phyloP scores from a whole-genome alignment of 768 basidiomycete genomes.

The Xerocomellus amylosporus region DNA sequence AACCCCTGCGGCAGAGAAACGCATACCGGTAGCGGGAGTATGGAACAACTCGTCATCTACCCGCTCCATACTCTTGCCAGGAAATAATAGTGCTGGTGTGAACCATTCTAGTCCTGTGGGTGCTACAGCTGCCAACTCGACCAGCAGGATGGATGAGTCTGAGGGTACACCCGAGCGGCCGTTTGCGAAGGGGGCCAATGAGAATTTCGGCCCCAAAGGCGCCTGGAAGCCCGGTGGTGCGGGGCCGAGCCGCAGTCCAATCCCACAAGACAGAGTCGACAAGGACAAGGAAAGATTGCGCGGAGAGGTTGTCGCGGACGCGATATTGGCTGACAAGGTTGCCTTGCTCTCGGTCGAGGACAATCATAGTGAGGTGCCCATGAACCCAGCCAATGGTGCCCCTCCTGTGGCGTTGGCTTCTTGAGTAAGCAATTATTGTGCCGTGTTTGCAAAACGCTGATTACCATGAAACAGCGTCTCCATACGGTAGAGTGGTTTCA shows the following conservation, averaged over 20 bases:
- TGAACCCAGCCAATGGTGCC: slow-evolving; percentile 15
- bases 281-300: slow-evolving; percentile 37
- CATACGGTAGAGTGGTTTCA: slow-evolving; percentile 15
- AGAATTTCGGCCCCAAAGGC: slow-evolving; percentile 38
- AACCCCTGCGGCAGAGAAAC: slow-evolving; percentile 46
- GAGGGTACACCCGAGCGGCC: slow-evolving; percentile 49
- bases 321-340: slow-evolving; percentile 38
- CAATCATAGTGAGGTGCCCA: slow-evolving; percentile 2
- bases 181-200: slow-evolving; percentile 43
- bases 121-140: slow-evolving; percentile 3
- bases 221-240: slow-evolving; percentile 20
- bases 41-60: slow-evolving; percentile 62
- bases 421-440: slow-evolving; percentile 18
- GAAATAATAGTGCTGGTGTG: slow-evolving; percentile 35
- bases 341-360: slow-evolving; percentile 38
- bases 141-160: slow-evolving; percentile 40
- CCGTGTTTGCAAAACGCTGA: neutral
- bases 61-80: slow-evolving; percentile 50
- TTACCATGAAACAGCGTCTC: slow-evolving; percentile 8
- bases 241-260: slow-evolving; percentile 14
- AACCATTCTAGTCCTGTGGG: slow-evolving; percentile 35
- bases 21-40: slow-evolving; percentile 58
- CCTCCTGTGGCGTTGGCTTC: slow-evolving; percentile 25
- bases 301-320: slow-evolving; percentile 35
- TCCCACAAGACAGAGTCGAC: slow-evolving; percentile 22